Base-by-base conservation (phyloP, 345 rosid genomes). In the Acer yangbiense region DNA sequence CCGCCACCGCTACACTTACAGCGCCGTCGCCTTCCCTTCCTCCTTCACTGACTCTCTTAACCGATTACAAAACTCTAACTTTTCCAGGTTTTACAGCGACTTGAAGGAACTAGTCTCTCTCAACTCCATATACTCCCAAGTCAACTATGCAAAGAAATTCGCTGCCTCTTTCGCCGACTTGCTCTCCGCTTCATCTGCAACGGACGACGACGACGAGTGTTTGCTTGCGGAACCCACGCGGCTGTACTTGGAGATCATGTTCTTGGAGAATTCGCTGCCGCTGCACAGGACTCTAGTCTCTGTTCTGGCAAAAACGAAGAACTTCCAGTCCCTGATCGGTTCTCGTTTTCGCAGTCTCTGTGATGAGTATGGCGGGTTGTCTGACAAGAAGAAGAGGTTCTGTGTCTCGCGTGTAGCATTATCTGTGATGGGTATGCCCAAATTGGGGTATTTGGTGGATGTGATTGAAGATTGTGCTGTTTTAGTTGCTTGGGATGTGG, bases 1-100 rank as follows among this genome's bases (percentile, higher is more conserved):
- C 71, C 94, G 99, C 74, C 99, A 95, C 83, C 97, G 97, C 50
- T 95, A 90, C 84, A 95, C 97, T 20, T 92, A 95, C 91, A 89
- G 86, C 80, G 93, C 96, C n/a, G 87, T 95, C 65, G 72, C 87
- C 32, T 95, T 91, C 85, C 94, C 98, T 2, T 77, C 83, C 61
- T 74, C 87, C 16, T 93, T 83, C 81, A 39, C 80, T 7, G 86
- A 83, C 20, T 83, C 89, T 66, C 81, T 94, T 43, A 82, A 71
- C 78, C 85, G 79, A 35, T 86, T 78, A 44, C 70, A 10, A 46
- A 46, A 46, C 50, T 46, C 50, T 46, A 46, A 80, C 13, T 63
- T 78, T 58, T 79, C 90, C 44, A 80, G 82, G 72, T 90, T 93
- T 78, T 84, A 80, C 76, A 66, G 78, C 7, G 82, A 91, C 20